Evolutionary conservation across 202 grass and related monocot species (phyloP).

Genomic region (Carex arenaria): DNA sequence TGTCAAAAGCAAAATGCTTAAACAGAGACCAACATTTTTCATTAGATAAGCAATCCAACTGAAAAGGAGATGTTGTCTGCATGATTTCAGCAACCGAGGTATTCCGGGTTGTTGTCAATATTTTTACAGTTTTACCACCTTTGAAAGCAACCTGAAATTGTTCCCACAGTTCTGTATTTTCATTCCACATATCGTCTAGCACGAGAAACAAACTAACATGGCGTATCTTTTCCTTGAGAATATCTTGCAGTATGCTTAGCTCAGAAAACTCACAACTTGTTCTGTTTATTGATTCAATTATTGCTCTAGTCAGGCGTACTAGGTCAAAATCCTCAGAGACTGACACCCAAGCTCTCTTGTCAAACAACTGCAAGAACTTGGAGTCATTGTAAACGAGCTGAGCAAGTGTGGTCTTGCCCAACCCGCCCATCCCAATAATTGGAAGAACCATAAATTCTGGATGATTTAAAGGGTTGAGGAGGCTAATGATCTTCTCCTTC

Average conservation of each 20-base stretch:
- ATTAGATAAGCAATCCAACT: not conserved
- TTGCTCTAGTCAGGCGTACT: no score
- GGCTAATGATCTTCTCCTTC: not conserved
- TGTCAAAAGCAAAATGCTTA: not conserved
- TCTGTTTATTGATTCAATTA: no score
- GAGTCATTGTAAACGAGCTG: slow-evolving; percentile 23
- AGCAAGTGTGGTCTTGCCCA: slow-evolving; percentile 28
- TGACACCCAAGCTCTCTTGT: slow-evolving; percentile 14
- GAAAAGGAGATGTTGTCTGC: not conserved
- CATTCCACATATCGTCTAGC: slow-evolving; percentile 26
- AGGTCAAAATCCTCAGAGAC: no score
- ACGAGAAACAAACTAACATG: not conserved
- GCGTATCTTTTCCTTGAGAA: not conserved
- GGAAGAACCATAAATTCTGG: not conserved
- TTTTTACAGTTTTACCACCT: not conserved
- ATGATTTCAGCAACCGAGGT: not conserved
- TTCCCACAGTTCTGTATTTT: not conserved
- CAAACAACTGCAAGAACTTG: not conserved
- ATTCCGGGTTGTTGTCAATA: not conserved
- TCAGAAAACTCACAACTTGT: not conserved
- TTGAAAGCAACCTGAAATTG: not conserved
- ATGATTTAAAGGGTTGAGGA: not conserved
- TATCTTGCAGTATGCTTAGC: not conserved
- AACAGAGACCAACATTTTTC: slow-evolving; percentile 2
- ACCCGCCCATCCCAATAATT: slow-evolving; percentile 31